Evolutionary conservation across 2,329 filamentous ascomycete genomes (phyloP).

Genomic region (Neopestalotiopsis clavispora): DNA sequence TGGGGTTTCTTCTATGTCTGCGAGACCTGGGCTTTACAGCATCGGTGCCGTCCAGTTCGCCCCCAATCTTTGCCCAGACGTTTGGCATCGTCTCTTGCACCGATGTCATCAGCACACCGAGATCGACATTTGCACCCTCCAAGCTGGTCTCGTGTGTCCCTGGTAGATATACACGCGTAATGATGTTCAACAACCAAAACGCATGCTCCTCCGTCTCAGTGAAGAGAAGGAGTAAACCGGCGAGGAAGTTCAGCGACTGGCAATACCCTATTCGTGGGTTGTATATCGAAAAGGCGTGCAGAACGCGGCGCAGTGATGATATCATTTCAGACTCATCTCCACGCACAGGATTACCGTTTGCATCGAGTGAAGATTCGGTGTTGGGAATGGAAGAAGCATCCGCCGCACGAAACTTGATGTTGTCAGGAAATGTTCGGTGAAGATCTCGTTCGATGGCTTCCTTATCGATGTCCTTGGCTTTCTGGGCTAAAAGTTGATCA

Average conservation of each 20-base stretch:
- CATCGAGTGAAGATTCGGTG: conserved; percentile 33
- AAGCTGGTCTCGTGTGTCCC: conserved; percentile 91
- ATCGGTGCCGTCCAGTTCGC: conserved; percentile 65
- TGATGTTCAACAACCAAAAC: conserved; percentile 92
- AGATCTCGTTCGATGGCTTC: conserved; percentile 94
- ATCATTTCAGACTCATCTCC: conserved; percentile 76
- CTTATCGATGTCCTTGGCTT: conserved; percentile 73
- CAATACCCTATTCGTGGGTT: conserved; percentile 94
- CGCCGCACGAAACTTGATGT: conserved; percentile 81
- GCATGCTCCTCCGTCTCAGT: conserved; percentile 86
- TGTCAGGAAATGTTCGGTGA: conserved; percentile 93
- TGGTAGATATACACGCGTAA: conserved; percentile 85
- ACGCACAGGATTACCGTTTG: conserved; percentile 32
- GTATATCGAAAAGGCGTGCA: conserved; percentile 89
- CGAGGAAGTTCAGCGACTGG: conserved; percentile 93
- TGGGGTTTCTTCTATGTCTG: conserved; percentile 43
- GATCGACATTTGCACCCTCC: conserved; percentile 90
- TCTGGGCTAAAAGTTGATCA: conserved; percentile 66
- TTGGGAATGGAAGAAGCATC: conserved; percentile 36
- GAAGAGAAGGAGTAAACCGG: conserved; percentile 87
- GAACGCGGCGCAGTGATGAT: conserved; percentile 78
- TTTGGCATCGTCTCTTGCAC: conserved; percentile 81
- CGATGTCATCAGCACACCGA: conserved; percentile 89
- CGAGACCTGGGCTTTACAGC: conserved; percentile 42
- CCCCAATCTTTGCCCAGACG: conserved; percentile 88